These are phyloP conservation scores for Dioscorea zingiberensis DNA, from an alignment of 106 monocot genomes.

Conservation along the genomic window DNA sequence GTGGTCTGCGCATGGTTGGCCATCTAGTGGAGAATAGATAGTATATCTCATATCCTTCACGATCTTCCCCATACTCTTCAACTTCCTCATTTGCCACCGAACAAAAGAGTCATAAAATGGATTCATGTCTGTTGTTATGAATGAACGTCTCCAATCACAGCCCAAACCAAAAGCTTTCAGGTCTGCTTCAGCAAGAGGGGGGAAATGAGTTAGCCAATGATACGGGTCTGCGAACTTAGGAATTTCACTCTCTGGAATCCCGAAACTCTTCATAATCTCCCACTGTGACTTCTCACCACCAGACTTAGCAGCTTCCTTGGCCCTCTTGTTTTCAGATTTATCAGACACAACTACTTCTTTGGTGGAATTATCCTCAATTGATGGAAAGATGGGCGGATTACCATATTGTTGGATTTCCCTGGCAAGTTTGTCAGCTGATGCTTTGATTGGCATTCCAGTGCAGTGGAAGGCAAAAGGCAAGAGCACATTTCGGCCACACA, in stretches of 20 bases:
- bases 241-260: slow-evolving; percentile 63
- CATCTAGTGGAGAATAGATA: slow-evolving; percentile 83
- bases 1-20: slow-evolving; percentile 96
- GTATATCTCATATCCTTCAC: slow-evolving; percentile 81
- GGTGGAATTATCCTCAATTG: slow-evolving; percentile 33
- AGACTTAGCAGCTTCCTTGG: slow-evolving; percentile 78
- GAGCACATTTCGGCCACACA: slow-evolving; percentile 74
- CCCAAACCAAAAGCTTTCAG: slow-evolving; percentile 81
- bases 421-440: slow-evolving; percentile 81
- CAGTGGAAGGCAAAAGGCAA: slow-evolving; percentile 94
- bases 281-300: slow-evolving; percentile 76
- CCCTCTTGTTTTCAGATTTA: slow-evolving; percentile 80
- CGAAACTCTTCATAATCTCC: slow-evolving; percentile 90
- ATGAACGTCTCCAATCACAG: slow-evolving; percentile 90
- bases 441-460: slow-evolving; percentile 98
- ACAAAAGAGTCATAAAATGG: slow-evolving; percentile 93
- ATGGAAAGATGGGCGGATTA: slow-evolving; percentile 68
- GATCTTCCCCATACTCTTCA: slow-evolving; percentile 73
- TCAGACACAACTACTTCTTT: slow-evolving; percentile 34
- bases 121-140: slow-evolving; percentile 89
- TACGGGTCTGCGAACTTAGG: slow-evolving; percentile 62
- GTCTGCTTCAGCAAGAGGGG: slow-evolving; percentile 81
- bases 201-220: slow-evolving; percentile 75
- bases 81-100: slow-evolving; percentile 79
- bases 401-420: slow-evolving; percentile 60